Evolutionary conservation across 495 filamentous ascomycete species (phyloP).

Genomic region (Talaromyces wortmannii): DNA sequence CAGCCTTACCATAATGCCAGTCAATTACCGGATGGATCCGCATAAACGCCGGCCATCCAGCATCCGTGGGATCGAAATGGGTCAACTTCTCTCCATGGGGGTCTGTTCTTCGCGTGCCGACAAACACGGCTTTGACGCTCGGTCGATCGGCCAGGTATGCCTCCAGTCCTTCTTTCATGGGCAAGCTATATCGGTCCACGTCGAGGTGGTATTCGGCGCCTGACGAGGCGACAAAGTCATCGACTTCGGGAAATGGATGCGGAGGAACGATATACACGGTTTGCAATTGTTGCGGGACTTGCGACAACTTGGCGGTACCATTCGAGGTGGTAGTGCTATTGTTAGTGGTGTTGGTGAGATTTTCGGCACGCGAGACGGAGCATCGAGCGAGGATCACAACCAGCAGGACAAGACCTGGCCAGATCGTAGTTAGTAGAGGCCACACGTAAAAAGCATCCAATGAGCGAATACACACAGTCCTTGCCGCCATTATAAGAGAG

Average conservation of each 20-base stretch:
- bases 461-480: constrained; percentile 51
- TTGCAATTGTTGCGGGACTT: constrained; percentile 35
- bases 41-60: constrained; percentile 90
- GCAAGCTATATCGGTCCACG: constrained; percentile 67
- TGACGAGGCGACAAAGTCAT: constrained; percentile 69
- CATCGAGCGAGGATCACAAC: constrained; percentile 67
- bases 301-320: not conserved
- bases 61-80: constrained; percentile 80
- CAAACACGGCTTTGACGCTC: constrained; percentile 74
- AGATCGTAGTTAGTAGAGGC: not conserved
- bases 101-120: constrained; percentile 87
- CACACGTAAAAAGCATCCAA: no score
- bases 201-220: constrained; percentile 63
- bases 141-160: constrained; percentile 59
- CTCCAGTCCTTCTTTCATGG: constrained; percentile 47
- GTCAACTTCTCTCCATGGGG: constrained; percentile 75
- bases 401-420: constrained; percentile 63
- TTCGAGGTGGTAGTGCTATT: constrained; percentile 3
- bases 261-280: constrained; percentile 82
- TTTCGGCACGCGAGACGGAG: constrained; percentile 28
- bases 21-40: constrained; percentile 91
- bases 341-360: constrained; percentile 8
- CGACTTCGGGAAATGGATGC: constrained; percentile 78
- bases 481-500: constrained; percentile 98
- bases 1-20: constrained; percentile 64